Evolutionary conservation across 495 filamentous ascomycete species (phyloP).

Genomic region (Aspergillus taichungensis): DNA sequence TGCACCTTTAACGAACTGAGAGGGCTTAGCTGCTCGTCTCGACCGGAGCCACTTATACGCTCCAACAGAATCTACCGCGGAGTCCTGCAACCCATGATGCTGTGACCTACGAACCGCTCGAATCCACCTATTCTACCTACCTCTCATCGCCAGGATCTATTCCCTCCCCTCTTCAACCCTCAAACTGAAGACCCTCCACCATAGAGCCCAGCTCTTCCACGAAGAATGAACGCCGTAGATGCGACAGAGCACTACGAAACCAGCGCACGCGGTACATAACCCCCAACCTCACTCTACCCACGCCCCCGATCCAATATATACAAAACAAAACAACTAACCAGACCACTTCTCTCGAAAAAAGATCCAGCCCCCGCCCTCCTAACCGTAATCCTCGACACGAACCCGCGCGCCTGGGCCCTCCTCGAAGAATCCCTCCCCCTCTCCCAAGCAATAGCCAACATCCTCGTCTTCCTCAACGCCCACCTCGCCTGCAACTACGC

Average conservation of each 20-base stretch:
- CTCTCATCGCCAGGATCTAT: background rate
- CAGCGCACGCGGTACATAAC: conserved; percentile 38
- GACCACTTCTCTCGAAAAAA: conserved; percentile 14
- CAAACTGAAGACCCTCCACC: background rate
- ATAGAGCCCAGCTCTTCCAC: no score
- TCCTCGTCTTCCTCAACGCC: conserved; percentile 93
- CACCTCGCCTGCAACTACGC: conserved; percentile 88
- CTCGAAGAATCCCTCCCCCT: conserved; percentile 71
- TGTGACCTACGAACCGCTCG: background rate
- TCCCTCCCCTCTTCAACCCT: background rate
- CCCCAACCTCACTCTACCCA: conserved; percentile 9
- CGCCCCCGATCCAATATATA: background rate
- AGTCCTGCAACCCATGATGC: background rate
- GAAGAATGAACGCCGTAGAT: conserved; percentile 78
- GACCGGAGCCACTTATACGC: no score
- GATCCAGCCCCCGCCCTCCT: conserved; percentile 77
- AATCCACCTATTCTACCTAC: background rate
- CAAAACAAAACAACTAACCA: background rate
- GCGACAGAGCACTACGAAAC: conserved; percentile 76
- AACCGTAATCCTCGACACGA: conserved; percentile 90
- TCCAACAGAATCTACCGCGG: no score
- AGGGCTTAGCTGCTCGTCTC: no score
- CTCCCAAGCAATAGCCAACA: conserved; percentile 74
- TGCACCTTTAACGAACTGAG: no score
- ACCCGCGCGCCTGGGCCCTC: conserved; percentile 86